Conservation (phyloP, 2,329 filamentous ascomycete species). For the Orbilia blumenaviensis region DNA sequence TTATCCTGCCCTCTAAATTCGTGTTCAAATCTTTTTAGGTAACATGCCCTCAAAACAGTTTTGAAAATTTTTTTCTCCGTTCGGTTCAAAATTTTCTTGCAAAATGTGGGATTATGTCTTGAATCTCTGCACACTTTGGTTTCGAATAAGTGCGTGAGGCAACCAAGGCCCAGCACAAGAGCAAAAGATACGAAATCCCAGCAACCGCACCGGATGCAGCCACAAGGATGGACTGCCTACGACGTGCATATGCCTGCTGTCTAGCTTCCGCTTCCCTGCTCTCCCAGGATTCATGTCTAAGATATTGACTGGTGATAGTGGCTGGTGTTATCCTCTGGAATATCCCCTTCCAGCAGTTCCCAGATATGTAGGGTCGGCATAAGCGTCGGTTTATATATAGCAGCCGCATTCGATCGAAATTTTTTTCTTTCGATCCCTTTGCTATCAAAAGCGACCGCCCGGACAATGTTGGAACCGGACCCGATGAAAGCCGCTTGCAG, state of each 20-base stretch:
- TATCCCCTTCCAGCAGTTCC: conserved; percentile 47
- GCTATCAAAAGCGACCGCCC: conserved; percentile 26
- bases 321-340: conserved; percentile 36
- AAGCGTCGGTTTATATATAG: conserved; percentile 53
- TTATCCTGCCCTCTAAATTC: neutral
- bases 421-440: conserved; percentile 22
- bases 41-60: conserved; percentile 23
- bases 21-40: conserved; percentile 30
- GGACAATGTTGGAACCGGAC: conserved; percentile 14
- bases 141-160: conserved; percentile 24
- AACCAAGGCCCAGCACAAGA: conserved; percentile 22
- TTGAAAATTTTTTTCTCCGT: conserved; percentile 12
- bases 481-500: conserved; percentile 51
- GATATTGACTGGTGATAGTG: conserved; percentile 51
- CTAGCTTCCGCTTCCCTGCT: conserved; percentile 47
- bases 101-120: conserved; percentile 45
- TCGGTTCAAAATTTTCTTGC: conserved; percentile 15
- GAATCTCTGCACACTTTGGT: conserved; percentile 28
- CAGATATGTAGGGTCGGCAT: conserved; percentile 17
- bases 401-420: conserved; percentile 48
- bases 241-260: conserved; percentile 49
- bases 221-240: conserved; percentile 46
- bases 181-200: conserved; percentile 44
- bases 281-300: conserved; percentile 47
- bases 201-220: conserved; percentile 51